phyloP scores from a whole-genome alignment of 1,284 basidiomycete species.

The Ustilago shanxiensis region DNA sequence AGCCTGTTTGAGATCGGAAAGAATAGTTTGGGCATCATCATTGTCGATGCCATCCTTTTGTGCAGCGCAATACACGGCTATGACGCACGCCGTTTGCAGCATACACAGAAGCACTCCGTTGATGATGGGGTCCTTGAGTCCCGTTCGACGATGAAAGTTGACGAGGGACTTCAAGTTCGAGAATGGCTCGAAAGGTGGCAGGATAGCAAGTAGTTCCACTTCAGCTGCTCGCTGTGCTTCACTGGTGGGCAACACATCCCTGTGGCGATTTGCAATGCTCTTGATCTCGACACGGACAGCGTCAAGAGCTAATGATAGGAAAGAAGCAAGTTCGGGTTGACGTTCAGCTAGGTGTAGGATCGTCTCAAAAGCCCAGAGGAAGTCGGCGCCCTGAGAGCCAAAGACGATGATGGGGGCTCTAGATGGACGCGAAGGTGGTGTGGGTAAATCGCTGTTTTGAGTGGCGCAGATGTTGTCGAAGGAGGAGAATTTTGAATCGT shows the following conservation, averaged over 20 bases:
- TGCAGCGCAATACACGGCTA: conserved; percentile 25
- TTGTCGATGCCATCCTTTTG: not conserved
- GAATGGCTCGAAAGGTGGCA: conserved; percentile 39
- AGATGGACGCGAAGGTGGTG: not conserved
- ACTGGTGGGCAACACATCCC: not conserved
- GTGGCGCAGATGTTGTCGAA: conserved; percentile 23
- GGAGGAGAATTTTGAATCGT: conserved; percentile 31
- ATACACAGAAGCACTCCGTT: conserved; percentile 47
- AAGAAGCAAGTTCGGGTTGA: conserved; percentile 30
- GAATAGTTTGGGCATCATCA: not conserved
- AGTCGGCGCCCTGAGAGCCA: conserved; percentile 49
- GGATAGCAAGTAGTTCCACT: conserved; percentile 32
- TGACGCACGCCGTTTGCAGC: conserved; percentile 37
- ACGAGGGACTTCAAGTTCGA: conserved; percentile 26
- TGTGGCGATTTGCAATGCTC: conserved; percentile 27
- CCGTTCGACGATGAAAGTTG: conserved; percentile 29
- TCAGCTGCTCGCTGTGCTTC: conserved; percentile 8
- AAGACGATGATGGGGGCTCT: conserved; percentile 38
- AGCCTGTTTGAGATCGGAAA: conserved; percentile 6
- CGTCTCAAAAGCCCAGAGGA: conserved; percentile 29
- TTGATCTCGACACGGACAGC: conserved; percentile 35
- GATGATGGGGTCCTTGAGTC: conserved; percentile 34
- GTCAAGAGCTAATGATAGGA: conserved; percentile 32
- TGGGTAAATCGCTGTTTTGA: not conserved
- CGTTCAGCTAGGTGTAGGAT: conserved; percentile 20